These are phyloP conservation scores for Cyclocybe cylindracea DNA, from an alignment of 768 basidiomycete species.

Conservation along the genomic window DNA sequence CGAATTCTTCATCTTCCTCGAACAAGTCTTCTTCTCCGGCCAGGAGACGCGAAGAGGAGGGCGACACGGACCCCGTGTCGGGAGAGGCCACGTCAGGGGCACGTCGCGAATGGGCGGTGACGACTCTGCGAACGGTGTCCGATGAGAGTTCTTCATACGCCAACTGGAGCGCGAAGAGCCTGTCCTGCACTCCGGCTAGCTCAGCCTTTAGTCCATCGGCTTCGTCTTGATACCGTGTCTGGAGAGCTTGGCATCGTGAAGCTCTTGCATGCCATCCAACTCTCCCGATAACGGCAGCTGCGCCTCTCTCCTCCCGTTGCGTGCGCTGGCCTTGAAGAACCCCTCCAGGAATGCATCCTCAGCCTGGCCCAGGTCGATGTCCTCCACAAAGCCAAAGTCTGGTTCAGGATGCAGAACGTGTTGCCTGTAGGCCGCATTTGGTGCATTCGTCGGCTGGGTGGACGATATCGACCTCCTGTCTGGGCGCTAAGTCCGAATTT, in stretches of 20 bases:
- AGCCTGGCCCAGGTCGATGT: too few relatives aligned
- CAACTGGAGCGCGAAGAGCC: slow-evolving; percentile 22
- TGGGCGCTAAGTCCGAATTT: too few relatives aligned
- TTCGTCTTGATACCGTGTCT: slow-evolving; percentile 9
- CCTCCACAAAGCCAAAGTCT: too few relatives aligned
- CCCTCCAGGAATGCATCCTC: neutral
- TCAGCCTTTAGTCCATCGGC: slow-evolving; percentile 16
- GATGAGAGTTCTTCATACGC: slow-evolving; percentile 16
- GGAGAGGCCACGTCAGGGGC: too few relatives aligned
- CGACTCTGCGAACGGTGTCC: neutral
- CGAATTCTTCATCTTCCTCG: slow-evolving; percentile 4
- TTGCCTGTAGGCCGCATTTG: too few relatives aligned
- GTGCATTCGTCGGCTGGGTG: too few relatives aligned
- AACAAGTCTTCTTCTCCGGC: neutral
- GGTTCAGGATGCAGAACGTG: too few relatives aligned
- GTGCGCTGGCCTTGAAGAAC: slow-evolving; percentile 8
- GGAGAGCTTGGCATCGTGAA: slow-evolving; percentile 17
- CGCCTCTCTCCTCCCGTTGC: slow-evolving; percentile 5
- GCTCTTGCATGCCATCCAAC: slow-evolving; percentile 18
- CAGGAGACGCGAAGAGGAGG: neutral
- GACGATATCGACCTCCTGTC: too few relatives aligned
- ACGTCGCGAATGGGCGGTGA: neutral
- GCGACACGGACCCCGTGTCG: too few relatives aligned
- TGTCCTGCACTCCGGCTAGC: slow-evolving; percentile 18
- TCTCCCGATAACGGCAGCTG: slow-evolving; percentile 3